Evolutionary conservation across 495 filamentous ascomycete genomes (phyloP), one percentile per base, ranked within the genome.

Genomic region (Penicillium psychrofluorescens): DNA sequence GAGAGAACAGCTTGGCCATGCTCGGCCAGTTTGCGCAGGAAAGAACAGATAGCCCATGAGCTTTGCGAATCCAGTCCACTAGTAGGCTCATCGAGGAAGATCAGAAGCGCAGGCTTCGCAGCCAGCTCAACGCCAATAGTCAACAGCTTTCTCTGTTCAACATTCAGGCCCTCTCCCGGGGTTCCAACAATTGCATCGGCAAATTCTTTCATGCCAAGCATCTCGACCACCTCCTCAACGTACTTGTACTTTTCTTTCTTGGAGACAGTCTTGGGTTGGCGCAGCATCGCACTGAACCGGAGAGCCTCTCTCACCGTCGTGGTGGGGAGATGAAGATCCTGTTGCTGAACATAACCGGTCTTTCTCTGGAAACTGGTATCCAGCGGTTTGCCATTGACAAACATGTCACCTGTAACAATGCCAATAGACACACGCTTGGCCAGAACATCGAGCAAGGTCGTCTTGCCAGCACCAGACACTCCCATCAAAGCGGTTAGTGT

Each of bases 1-100:
- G 86, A 90, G 6, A 95, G 79, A 54, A 95, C 84, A 28, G 90
- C 88, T 58, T 94, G 89, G 22, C 89, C 90, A 53, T 78, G 83
- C 63, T 88, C 84, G 36, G 89, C 88, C 29, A 95, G 74, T 59
- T 91, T 94, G 51, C 88, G 78, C n/a, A 95, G 68, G 35, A 95
- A 78, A 40, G 80, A 68, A 40, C 86, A 74, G 50, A 95, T 92
- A 13, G 86, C 79, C 86, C 85, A 95, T 4, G 88, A 85, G 9
- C 85, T 92, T 53, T 92, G 88, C 44, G 79, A 83, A 62, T 95
- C 88, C 10, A 95, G 64, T 51, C 88, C 88, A 41, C 85, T 90
- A 4, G 88, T 92, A 11, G 90, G 90, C 52, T 96, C 90, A 56
- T 96, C 90, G n/a, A 96, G 79, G 67, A 95, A 96, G 7, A 95